Conservation (phyloP, 495 filamentous ascomycete genomes). For the Rusavskia elegans region DNA sequence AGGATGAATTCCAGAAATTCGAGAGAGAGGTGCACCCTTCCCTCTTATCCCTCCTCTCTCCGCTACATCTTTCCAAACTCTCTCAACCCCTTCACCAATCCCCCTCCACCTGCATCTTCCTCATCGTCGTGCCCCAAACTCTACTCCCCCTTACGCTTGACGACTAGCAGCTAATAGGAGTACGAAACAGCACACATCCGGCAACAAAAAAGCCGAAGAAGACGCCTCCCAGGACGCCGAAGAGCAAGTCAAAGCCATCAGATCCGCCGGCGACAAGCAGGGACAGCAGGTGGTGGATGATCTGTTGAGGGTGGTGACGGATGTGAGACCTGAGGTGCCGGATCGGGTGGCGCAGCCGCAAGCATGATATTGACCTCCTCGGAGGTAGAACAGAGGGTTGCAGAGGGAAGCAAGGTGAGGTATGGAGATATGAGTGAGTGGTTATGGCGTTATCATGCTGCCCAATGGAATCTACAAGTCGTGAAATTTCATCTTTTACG, state of each 20-base stretch:
- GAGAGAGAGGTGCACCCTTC: slow-evolving; percentile 59
- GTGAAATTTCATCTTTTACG: no score
- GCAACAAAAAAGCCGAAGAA: slow-evolving; percentile 75
- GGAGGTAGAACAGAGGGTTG: no score
- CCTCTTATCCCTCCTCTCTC: not conserved
- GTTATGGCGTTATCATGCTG: no score
- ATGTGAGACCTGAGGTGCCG: slow-evolving; percentile 58
- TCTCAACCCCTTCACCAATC: not conserved
- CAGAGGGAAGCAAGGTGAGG: not conserved
- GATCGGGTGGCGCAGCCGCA: slow-evolving; percentile 26
- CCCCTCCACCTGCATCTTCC: not conserved
- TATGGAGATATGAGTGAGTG: no score
- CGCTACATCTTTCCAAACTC: not conserved
- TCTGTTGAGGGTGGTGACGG: slow-evolving; percentile 60
- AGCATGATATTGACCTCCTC: not conserved
- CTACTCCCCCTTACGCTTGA: not conserved
- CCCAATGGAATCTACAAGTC: no score
- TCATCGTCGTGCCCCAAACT: not conserved
- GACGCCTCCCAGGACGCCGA: slow-evolving; percentile 74
- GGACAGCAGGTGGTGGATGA: slow-evolving; percentile 67
- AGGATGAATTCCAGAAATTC: slow-evolving; percentile 88
- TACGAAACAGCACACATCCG: slow-evolving; percentile 53
- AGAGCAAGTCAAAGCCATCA: slow-evolving; percentile 65
- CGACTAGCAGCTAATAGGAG: not conserved
- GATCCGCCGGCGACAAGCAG: slow-evolving; percentile 58